Conservation (phyloP, 139 green algal species). For the Dunaliella sp. region DNA sequence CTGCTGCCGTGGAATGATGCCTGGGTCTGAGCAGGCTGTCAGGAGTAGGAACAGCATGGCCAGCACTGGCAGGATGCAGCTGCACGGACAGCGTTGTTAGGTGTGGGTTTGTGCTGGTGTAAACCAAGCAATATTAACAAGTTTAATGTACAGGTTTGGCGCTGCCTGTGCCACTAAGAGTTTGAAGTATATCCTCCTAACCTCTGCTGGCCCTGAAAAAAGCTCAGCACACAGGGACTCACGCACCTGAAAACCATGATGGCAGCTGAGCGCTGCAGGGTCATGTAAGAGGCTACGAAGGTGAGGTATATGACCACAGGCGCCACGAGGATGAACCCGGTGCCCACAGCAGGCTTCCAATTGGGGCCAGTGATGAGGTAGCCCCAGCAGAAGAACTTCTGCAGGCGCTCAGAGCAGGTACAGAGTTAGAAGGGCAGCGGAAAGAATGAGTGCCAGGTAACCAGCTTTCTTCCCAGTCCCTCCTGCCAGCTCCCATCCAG, state of each 20-base stretch:
- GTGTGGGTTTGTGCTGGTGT: not conserved
- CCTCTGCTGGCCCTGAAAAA: too few species aligned
- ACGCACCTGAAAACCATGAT: slow-evolving; percentile 57
- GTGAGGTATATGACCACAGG: slow-evolving; percentile 68
- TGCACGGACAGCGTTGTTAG: slow-evolving; percentile 17
- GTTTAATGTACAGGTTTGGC: not conserved
- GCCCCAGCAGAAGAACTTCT: slow-evolving; percentile 60
- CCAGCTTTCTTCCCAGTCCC: not conserved
- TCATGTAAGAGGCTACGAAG: slow-evolving; percentile 65
- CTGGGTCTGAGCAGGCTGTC: slow-evolving; percentile 85
- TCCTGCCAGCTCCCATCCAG: not conserved
- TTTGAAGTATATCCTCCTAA: too few species aligned
- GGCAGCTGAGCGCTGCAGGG: slow-evolving; percentile 25
- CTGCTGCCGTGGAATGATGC: slow-evolving; percentile 82
- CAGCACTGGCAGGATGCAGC: slow-evolving; percentile 44
- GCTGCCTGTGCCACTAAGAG: too few species aligned
- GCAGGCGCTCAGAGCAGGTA: slow-evolving; percentile 2
- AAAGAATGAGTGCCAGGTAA: not conserved
- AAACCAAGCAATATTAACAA: not conserved
- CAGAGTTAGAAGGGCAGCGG: too few species aligned
- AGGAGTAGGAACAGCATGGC: slow-evolving; percentile 61
- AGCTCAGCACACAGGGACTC: too few species aligned
- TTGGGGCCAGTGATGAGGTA: slow-evolving; percentile 67
- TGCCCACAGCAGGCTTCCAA: slow-evolving; percentile 68
- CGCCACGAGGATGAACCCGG: slow-evolving; percentile 55